phyloP scores from a whole-genome alignment of 108 stramenopile species.

The Bacterosira constricta region DNA sequence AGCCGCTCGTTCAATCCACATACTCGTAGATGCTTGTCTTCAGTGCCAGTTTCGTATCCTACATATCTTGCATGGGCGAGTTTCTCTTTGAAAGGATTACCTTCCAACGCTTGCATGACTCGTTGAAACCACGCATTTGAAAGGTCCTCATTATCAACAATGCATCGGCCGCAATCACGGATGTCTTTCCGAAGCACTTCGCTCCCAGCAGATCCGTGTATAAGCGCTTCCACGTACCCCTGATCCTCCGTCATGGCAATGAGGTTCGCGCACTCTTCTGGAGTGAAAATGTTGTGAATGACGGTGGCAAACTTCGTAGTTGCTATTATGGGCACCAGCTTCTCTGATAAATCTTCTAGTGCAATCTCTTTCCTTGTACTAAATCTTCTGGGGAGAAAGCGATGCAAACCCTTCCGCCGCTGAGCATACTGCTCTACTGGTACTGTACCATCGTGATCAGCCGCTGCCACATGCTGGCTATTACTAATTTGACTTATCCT shows the following conservation, averaged over 20 bases:
- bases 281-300: conserved; percentile 25
- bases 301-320: conserved; percentile 8
- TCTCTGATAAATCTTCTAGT: conserved; percentile 12
- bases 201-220: conserved; percentile 1
- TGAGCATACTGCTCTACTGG: no score
- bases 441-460: no score
- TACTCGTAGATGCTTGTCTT: no score
- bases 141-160: conserved; percentile 6
- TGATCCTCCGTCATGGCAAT: conserved; percentile 15
- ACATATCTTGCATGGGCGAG: neutral
- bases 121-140: neutral
- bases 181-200: neutral
- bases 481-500: no score
- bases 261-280: conserved; percentile 34
- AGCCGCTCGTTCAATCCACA: no score
- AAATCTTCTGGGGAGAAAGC: conserved; percentile 8
- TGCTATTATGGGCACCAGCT: conserved; percentile 1
- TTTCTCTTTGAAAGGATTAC: neutral
- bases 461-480: no score
- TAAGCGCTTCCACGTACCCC: conserved; percentile 25
- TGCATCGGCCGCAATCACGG: conserved; percentile 13
- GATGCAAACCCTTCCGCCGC: no score
- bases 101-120: neutral
- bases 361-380: neutral
- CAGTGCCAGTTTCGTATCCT: no score